Conservation (phyloP, 2,329 filamentous ascomycete genomes). For the Colletotrichum brevisporum region DNA sequence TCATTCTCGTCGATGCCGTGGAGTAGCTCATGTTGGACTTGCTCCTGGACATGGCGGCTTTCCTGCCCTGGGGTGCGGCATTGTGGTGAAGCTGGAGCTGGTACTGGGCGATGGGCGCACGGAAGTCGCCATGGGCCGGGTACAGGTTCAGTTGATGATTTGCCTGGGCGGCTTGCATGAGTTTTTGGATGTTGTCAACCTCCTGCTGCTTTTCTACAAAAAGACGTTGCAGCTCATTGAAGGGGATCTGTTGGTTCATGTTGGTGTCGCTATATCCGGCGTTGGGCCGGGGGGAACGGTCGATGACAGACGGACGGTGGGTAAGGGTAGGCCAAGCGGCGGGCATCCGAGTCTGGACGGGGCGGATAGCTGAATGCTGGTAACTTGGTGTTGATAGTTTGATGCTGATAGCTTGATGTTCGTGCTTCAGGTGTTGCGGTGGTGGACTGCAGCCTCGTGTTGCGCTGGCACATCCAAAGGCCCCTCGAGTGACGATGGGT, state of each 20-base stretch:
- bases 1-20: constrained; percentile 27
- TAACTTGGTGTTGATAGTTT: no score
- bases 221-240: constrained; percentile 39
- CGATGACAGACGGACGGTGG: constrained; percentile 28
- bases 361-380: no score
- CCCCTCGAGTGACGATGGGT: constrained; percentile 25
- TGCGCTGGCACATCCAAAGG: constrained; percentile 31
- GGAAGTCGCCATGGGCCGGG: constrained; percentile 32
- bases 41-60: constrained; percentile 37
- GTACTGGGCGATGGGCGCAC: constrained; percentile 27
- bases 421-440: constrained; percentile 16
- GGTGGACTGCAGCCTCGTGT: constrained; percentile 37
- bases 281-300: constrained; percentile 3
- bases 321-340: not conserved
- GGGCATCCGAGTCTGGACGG: constrained; percentile 24
- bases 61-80: constrained; percentile 24
- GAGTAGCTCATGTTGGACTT: constrained; percentile 41
- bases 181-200: constrained; percentile 32
- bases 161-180: constrained; percentile 31
- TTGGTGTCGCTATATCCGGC: constrained; percentile 19
- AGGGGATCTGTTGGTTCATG: constrained; percentile 37
- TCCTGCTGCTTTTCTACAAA: constrained; percentile 40
- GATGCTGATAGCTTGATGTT: not conserved
- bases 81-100: constrained; percentile 28
- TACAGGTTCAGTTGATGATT: constrained; percentile 20